Percentiles rank a stretch among this genome's conserved stretches.
Evolutionary conservation across 2,329 filamentous ascomycete species (phyloP).

Genomic region (Aspergillus eucalypticola): DNA sequence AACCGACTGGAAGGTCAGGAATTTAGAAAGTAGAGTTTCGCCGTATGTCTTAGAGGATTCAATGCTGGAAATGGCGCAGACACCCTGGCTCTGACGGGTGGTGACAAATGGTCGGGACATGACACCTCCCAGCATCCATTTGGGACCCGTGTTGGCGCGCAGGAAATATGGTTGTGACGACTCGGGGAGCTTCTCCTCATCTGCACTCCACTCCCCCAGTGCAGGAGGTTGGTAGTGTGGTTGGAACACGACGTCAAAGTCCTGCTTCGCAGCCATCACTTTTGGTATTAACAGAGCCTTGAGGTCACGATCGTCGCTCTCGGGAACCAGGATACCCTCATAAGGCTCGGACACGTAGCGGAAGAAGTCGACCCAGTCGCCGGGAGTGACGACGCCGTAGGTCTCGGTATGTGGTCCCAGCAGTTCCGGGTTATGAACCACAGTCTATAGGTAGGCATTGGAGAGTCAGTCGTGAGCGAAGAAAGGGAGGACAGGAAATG

Average conservation of each 20-base stretch:
- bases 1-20: slow-evolving; percentile 48
- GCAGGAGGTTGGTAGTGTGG: slow-evolving; percentile 51
- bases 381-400: slow-evolving; percentile 57
- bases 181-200: slow-evolving; percentile 27
- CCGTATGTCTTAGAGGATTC: slow-evolving; percentile 45
- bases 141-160: slow-evolving; percentile 47
- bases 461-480: not conserved
- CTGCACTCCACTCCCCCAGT: slow-evolving; percentile 29
- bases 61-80: slow-evolving; percentile 57
- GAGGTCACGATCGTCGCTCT: slow-evolving; percentile 55
- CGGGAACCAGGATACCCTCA: slow-evolving; percentile 52
- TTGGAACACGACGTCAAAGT: slow-evolving; percentile 58
- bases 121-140: slow-evolving; percentile 37
- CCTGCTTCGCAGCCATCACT: slow-evolving; percentile 56
- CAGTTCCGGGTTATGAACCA: slow-evolving; percentile 59
- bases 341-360: slow-evolving; percentile 58
- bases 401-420: slow-evolving; percentile 57
- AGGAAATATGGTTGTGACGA: slow-evolving; percentile 51
- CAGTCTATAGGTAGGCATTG: slow-evolving; percentile 36
- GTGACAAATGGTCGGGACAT: slow-evolving; percentile 50
- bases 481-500: not conserved
- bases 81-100: slow-evolving; percentile 49
- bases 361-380: slow-evolving; percentile 64
- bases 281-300: slow-evolving; percentile 55
- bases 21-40: slow-evolving; percentile 36